Conservation (phyloP, 768 basidiomycete genomes). For the Piloderma croceum region DNA sequence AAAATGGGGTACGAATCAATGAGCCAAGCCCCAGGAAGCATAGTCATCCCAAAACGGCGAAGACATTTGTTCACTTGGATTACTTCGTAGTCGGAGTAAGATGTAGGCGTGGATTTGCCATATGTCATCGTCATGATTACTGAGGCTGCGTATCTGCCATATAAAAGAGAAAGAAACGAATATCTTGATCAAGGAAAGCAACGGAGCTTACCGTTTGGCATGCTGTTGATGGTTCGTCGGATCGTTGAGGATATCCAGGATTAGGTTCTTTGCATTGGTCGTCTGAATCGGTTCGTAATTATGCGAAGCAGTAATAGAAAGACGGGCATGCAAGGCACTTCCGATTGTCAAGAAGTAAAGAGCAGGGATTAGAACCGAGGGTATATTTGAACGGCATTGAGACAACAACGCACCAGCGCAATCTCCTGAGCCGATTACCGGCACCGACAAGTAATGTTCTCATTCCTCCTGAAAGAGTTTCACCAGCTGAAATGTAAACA, state of each 20-base stretch:
- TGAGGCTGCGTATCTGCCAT: constrained; percentile 28
- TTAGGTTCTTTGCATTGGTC: constrained; percentile 29
- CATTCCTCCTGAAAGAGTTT: constrained; percentile 55
- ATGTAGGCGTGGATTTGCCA: constrained; percentile 28
- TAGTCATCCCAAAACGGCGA: constrained; percentile 29
- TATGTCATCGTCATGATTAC: constrained; percentile 31
- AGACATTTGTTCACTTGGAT: constrained; percentile 28
- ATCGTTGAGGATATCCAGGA: constrained; percentile 31
- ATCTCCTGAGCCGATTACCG: constrained; percentile 55
- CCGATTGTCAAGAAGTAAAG: neutral
- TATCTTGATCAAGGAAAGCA: constrained; percentile 29
- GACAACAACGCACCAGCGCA: constrained; percentile 41
- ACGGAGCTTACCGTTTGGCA: constrained; percentile 23
- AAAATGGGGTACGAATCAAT: constrained; percentile 34
- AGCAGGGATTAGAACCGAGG: neutral
- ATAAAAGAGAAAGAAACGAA: constrained; percentile 31
- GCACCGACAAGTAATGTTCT: constrained; percentile 49
- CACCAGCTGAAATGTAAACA: constrained; percentile 50
- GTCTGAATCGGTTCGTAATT: constrained; percentile 47
- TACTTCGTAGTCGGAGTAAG: constrained; percentile 26
- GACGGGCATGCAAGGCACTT: constrained; percentile 54
- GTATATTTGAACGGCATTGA: neutral
- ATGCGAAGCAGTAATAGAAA: constrained; percentile 47
- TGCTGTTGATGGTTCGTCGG: constrained; percentile 30
- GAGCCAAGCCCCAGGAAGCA: constrained; percentile 31